A percentile compares a stretch with the other conserved stretches of the same genome.
Conservation (phyloP, 2,329 filamentous ascomycete genomes). For the Pseudopyrenochaeta lycopersici region DNA sequence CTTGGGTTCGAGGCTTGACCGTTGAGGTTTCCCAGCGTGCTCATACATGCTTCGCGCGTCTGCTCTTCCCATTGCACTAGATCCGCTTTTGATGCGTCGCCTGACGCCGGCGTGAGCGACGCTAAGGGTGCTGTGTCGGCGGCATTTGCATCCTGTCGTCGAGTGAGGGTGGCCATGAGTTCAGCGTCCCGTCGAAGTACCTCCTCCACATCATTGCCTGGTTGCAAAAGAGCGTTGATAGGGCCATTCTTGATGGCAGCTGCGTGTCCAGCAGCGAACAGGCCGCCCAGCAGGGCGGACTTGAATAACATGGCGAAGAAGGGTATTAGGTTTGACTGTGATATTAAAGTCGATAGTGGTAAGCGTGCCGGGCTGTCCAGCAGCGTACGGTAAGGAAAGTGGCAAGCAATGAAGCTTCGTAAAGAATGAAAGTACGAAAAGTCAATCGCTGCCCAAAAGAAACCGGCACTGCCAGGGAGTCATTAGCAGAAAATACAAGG, state of each 20-base stretch:
- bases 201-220: constrained; percentile 42
- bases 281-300: constrained; percentile 36
- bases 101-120: constrained; percentile 44
- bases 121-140: constrained; percentile 38
- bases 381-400: constrained; percentile 45
- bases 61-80: constrained; percentile 47
- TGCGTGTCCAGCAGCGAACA: constrained; percentile 45
- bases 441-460: constrained; percentile 31
- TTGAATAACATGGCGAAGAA: constrained; percentile 43
- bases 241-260: constrained; percentile 35
- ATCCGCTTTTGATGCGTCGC: constrained; percentile 44
- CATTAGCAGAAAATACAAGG: constrained; percentile 35
- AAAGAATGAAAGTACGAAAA: constrained; percentile 38
- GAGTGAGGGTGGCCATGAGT: constrained; percentile 46
- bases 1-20: constrained; percentile 73
- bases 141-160: constrained; percentile 44
- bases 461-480: constrained; percentile 40
- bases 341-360: constrained; percentile 45
- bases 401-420: constrained; percentile 33
- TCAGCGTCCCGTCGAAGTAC: constrained; percentile 44
- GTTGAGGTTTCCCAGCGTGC: constrained; percentile 64
- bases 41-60: constrained; percentile 65
- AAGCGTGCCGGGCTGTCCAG: constrained; percentile 45
- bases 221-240: constrained; percentile 38
- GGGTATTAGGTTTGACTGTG: constrained; percentile 40